Base-by-base conservation (phyloP, 2,329 filamentous ascomycete genomes). In the Moelleriella libera region DNA sequence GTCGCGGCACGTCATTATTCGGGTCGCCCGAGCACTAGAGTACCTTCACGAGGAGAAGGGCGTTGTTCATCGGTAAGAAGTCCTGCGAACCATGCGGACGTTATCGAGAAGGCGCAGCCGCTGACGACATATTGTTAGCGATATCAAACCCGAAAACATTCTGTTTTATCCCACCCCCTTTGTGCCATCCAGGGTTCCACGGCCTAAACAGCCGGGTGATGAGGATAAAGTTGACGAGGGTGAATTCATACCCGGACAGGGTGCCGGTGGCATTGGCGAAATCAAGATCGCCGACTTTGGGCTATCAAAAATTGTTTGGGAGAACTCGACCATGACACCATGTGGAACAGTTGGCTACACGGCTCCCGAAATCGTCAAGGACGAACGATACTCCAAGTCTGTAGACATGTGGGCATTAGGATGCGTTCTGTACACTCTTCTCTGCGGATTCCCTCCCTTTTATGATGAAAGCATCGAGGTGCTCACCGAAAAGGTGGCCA, bases 381-480 rank as follows among this genome's bases (percentile, higher is more conserved):
- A 98, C 66, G 92, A 98, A 68, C 81, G 89, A 28, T 98, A 98
- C 66, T 97, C 90, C 39, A 98, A 97, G 72, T 94, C 88, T 46
- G 92, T 98, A 43, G 92, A 98, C 60, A 98, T 98, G 92, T 98
- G 92, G 92, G 92, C 92, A 4, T 68, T 98, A 32, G 92, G 92
- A 11, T 98, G 92, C 62, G 92, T 98, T 9, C 73, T 98, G 5
- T 98, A 98, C 70, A 98, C 92, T 1, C 72, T 98, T 1, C 83
- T 98, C 12, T 98, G 92, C 58, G 92, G 92, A 11, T 98, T 98
- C 69, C 92, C 92, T 8, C 92, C 92, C 3, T 98, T 98, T 67
- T 95, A 98, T 64, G 92, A 98, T 57, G 92, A 98, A 68, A 95
- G 88, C 59, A 97, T 98, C 55, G 88, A 95, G 60, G 84, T 94